A percentile compares a stretch with the other conserved stretches of the same genome.
Evolutionary conservation across 176 grass and related monocot genomes (phyloP).

Genomic region (Carex cristatella): DNA sequence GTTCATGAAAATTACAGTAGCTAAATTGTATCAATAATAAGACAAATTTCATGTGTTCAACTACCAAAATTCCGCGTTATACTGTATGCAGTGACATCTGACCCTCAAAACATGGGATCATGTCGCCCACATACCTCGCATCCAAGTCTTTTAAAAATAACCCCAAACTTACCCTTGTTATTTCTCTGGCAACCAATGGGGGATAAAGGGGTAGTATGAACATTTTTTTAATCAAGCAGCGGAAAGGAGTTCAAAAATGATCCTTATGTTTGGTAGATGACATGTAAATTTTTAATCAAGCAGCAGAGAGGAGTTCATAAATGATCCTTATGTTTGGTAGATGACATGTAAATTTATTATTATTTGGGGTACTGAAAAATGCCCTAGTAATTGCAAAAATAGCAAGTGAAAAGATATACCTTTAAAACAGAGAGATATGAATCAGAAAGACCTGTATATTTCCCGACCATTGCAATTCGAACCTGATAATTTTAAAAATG

Average conservation of each 20-base stretch:
- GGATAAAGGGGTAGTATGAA: not conserved
- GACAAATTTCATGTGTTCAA: not conserved
- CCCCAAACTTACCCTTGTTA: not conserved
- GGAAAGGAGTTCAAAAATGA: not conserved
- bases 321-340: not conserved
- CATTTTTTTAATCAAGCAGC: not conserved
- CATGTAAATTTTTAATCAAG: not conserved
- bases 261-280: not conserved
- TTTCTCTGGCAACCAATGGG: not conserved
- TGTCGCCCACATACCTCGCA: not conserved
- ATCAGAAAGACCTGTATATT: constrained; percentile 47
- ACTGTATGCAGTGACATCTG: not conserved
- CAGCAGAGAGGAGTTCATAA: not conserved
- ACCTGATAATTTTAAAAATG: constrained; percentile 28
- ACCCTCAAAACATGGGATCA: not conserved
- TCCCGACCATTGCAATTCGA: constrained; percentile 47
- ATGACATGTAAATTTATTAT: not conserved
- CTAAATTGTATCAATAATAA: not conserved
- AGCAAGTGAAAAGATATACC: constrained; percentile 18
- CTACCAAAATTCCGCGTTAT: not conserved
- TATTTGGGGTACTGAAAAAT: not conserved
- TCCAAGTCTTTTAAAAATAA: not conserved
- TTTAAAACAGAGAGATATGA: constrained; percentile 52
- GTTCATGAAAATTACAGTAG: not conserved
- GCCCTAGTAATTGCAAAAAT: not conserved